A percentile compares a stretch with the other conserved stretches of the same genome.
Evolutionary conservation across 768 basidiomycete species (phyloP).

Genomic region (Tephrocybe rancida): DNA sequence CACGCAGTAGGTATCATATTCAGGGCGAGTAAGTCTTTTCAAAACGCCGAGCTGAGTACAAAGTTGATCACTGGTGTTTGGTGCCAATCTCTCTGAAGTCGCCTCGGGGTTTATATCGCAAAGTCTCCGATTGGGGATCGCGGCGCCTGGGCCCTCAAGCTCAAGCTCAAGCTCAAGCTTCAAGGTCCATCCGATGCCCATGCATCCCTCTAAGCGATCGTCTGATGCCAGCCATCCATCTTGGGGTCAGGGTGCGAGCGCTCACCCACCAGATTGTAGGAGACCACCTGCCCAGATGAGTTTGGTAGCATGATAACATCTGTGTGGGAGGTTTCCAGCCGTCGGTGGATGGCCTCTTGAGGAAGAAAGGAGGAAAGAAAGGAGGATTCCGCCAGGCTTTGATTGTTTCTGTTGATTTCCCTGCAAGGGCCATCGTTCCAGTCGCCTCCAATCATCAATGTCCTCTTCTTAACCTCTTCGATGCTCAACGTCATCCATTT

Average conservation of each 20-base stretch:
- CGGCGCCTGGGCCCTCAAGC: too few species aligned
- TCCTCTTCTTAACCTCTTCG: not conserved
- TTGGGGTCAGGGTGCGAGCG: not conserved
- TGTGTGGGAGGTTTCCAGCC: constrained; percentile 7
- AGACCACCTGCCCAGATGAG: not conserved
- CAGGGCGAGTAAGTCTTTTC: too few species aligned
- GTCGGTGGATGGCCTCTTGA: not conserved
- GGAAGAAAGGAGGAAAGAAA: not conserved
- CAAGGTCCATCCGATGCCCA: too few species aligned
- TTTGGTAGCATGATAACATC: not conserved
- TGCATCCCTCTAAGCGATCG: too few species aligned
- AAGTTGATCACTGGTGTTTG: too few species aligned
- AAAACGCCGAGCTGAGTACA: too few species aligned
- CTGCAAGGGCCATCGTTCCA: not conserved
- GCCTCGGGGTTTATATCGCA: too few species aligned
- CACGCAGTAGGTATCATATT: too few species aligned
- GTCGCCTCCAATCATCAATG: not conserved
- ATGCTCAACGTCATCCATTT: not conserved
- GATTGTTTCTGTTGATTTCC: not conserved
- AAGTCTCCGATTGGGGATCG: not conserved
- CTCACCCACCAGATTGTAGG: not conserved
- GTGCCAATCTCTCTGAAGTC: too few species aligned
- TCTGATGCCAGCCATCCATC: not conserved
- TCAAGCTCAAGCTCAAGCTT: not conserved
- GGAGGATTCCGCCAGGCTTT: not conserved